phyloP scores from a whole-genome alignment of 2,329 filamentous ascomycete genomes.

The Diaporthe vexans region DNA sequence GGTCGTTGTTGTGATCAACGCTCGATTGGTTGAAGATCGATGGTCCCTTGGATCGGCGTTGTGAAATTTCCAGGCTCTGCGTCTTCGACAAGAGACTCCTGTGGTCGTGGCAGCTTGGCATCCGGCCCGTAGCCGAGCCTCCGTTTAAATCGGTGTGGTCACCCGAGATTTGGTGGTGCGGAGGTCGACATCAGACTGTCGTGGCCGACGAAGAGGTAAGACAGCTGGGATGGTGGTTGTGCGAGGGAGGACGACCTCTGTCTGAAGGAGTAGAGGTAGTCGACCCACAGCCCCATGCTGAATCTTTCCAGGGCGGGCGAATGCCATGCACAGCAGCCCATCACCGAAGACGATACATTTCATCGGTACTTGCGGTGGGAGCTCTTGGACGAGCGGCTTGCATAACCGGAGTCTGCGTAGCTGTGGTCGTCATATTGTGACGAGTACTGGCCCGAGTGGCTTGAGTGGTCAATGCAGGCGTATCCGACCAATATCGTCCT shows the following conservation, averaged over 20 bases:
- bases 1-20: conserved; percentile 1
- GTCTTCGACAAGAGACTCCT: conserved; percentile 40
- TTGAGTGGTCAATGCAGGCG: conserved; percentile 73
- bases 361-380: conserved; percentile 61
- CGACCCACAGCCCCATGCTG: conserved; percentile 61
- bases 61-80: conserved; percentile 17
- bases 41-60: neutral
- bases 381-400: conserved; percentile 63
- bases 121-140: conserved; percentile 35
- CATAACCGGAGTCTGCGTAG: conserved; percentile 70
- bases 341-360: conserved; percentile 67
- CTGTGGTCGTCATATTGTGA: conserved; percentile 51
- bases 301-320: conserved; percentile 58
- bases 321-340: conserved; percentile 59
- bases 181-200: conserved; percentile 57
- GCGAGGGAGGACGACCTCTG: conserved; percentile 50
- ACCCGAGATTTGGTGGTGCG: conserved; percentile 49
- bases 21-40: conserved; percentile 15
- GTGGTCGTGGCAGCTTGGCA: conserved; percentile 42
- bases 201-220: conserved; percentile 63
- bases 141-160: neutral
- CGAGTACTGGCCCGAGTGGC: conserved; percentile 53
- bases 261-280: conserved; percentile 64
- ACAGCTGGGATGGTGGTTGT: conserved; percentile 62
- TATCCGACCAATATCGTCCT: conserved; percentile 88